Conservation (phyloP, 257 asterid species). For the Vinca minor region DNA sequence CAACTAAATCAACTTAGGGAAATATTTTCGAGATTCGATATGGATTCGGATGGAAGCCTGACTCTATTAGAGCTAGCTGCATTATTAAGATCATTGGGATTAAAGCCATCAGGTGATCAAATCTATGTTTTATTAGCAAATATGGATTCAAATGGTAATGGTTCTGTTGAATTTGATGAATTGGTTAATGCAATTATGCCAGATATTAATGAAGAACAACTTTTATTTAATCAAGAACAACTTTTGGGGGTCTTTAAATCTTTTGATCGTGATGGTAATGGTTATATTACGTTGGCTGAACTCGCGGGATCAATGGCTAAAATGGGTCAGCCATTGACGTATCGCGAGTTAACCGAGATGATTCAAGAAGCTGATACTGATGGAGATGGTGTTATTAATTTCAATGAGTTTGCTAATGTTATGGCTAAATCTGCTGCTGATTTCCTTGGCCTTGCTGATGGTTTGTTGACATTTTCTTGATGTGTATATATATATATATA, state of each 20-base stretch:
- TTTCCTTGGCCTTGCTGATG: slow-evolving; percentile 38
- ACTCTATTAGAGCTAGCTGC: slow-evolving; percentile 83
- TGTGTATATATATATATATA: neutral
- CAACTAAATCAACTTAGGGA: slow-evolving; percentile 55
- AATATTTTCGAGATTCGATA: slow-evolving; percentile 77
- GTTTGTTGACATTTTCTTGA: neutral
- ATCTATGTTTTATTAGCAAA: slow-evolving; percentile 50
- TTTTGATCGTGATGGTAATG: slow-evolving; percentile 88
- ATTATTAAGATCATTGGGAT: slow-evolving; percentile 69
- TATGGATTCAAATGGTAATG: slow-evolving; percentile 79
- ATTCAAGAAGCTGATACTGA: slow-evolving; percentile 73
- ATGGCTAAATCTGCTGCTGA: slow-evolving; percentile 74
- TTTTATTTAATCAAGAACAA: slow-evolving; percentile 56
- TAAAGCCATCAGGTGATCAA: slow-evolving; percentile 76
- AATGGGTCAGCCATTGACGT: slow-evolving; percentile 84
- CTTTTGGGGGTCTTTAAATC: slow-evolving; percentile 64
- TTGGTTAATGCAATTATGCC: slow-evolving; percentile 56
- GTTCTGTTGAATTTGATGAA: slow-evolving; percentile 74
- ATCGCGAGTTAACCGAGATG: slow-evolving; percentile 74
- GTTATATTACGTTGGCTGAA: slow-evolving; percentile 78
- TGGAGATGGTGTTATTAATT: slow-evolving; percentile 84
- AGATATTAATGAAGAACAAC: slow-evolving; percentile 43
- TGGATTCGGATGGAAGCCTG: slow-evolving; percentile 92
- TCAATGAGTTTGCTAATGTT: slow-evolving; percentile 54
- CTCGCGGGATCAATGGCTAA: slow-evolving; percentile 84